Percentiles rank a stretch among this genome's conserved stretches.
phyloP scores from a whole-genome alignment of 306 rosid genomes.

The Medicago arabica region DNA sequence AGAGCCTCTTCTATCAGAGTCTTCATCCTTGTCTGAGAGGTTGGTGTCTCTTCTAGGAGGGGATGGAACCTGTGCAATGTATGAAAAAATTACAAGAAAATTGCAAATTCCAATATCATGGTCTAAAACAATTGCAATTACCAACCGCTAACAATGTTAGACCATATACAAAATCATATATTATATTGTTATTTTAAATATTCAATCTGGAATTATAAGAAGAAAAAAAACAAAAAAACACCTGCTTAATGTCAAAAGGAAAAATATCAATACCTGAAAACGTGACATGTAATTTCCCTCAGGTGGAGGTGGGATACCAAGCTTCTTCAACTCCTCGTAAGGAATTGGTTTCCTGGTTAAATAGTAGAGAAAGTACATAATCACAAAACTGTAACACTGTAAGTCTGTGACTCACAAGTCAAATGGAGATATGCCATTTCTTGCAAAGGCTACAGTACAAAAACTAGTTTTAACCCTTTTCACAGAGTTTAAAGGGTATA shows the following conservation, averaged over 20 bases:
- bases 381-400: not conserved
- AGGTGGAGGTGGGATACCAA: conserved; percentile 89
- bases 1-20: conserved; percentile 47
- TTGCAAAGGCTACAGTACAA: not conserved
- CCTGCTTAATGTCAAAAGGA: not conserved
- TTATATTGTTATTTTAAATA: conserved; percentile 14
- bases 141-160: not conserved
- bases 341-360: conserved; percentile 78
- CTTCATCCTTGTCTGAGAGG: conserved; percentile 49
- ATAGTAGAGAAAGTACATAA: conserved; percentile 22
- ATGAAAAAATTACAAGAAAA: conserved; percentile 14
- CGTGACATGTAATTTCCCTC: conserved; percentile 92
- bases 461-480: not conserved
- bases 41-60: conserved; percentile 75
- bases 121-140: conserved; percentile 2
- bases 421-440: too few relatives aligned
- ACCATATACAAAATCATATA: conserved; percentile 10
- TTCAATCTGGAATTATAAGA: not conserved
- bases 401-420: too few relatives aligned
- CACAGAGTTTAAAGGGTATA: not conserved
- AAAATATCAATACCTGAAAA: conserved; percentile 61
- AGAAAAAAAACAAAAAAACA: not conserved
- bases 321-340: conserved; percentile 72
- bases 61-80: conserved; percentile 67
- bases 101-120: not conserved